Evolutionary conservation across 192 early-diverging fungal genomes (phyloP).

Genomic region (Backusella westeae): DNA sequence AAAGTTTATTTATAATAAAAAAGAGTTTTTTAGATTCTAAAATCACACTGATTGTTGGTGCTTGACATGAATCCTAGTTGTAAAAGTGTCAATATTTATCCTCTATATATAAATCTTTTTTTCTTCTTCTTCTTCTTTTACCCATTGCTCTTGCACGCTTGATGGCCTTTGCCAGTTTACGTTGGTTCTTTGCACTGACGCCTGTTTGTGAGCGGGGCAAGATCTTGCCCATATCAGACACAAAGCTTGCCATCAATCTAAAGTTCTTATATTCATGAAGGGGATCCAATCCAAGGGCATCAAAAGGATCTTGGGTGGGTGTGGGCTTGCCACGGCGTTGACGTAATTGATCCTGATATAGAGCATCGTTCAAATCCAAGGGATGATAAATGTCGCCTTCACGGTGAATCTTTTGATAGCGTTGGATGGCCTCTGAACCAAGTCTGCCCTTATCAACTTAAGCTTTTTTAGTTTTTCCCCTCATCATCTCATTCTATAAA

Average conservation of each 20-base stretch:
- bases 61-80: slow-evolving; percentile 20
- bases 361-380: slow-evolving; percentile 33
- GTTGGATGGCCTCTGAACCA: slow-evolving; percentile 11
- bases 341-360: slow-evolving; percentile 24
- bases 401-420: slow-evolving; percentile 27
- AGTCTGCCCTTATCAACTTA: slow-evolving; percentile 18
- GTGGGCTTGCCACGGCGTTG: slow-evolving; percentile 15
- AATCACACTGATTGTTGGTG: slow-evolving; percentile 13
- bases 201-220: slow-evolving; percentile 42
- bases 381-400: slow-evolving; percentile 34
- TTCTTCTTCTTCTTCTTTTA: neutral
- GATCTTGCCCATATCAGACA: slow-evolving; percentile 50
- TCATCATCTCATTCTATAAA: neutral
- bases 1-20: neutral
- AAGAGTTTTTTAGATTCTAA: neutral
- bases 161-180: slow-evolving; percentile 45
- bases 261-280: slow-evolving; percentile 49
- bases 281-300: slow-evolving; percentile 38
- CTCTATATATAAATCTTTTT: neutral
- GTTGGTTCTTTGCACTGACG: slow-evolving; percentile 43
- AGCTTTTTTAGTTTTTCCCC: neutral
- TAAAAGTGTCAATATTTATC: neutral
- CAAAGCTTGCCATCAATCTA: slow-evolving; percentile 38
- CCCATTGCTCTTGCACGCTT: slow-evolving; percentile 49
- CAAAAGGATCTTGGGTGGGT: slow-evolving; percentile 40